phyloP scores from a whole-genome alignment of 208 protist species.

The Porcisia deanei region DNA sequence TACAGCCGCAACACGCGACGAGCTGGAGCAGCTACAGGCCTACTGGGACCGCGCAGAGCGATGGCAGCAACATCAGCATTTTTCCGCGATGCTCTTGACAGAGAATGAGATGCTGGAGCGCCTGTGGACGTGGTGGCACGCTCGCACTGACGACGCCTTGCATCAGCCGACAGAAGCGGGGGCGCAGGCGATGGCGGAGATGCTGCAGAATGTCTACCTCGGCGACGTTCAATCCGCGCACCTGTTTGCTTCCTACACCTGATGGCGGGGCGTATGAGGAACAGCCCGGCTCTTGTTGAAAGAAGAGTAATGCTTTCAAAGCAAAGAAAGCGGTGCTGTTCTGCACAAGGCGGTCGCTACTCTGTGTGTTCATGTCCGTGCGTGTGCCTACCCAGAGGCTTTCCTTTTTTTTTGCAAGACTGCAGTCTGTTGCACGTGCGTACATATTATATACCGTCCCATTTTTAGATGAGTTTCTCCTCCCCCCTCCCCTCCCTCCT shows the following conservation, averaged over 20 bases:
- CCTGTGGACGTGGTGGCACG: conserved; percentile 29
- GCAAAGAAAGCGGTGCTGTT: not conserved
- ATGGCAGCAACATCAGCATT: conserved; percentile 3
- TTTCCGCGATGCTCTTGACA: conserved; percentile 7
- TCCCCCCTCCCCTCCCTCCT: too few relatives aligned
- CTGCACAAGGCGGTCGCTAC: not conserved
- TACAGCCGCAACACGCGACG: conserved; percentile 19
- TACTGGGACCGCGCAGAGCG: conserved; percentile 19
- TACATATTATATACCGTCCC: too few relatives aligned
- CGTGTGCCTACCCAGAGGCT: too few relatives aligned
- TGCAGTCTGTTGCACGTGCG: too few relatives aligned
- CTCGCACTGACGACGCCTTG: conserved; percentile 7
- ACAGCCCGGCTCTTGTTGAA: not conserved
- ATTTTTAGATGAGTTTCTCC: too few relatives aligned
- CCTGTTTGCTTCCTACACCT: not conserved
- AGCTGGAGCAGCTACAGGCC: conserved; percentile 24
- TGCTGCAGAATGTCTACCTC: conserved; percentile 15
- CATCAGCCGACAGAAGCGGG: not conserved
- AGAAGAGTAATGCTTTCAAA: not conserved
- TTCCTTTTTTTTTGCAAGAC: too few relatives aligned
- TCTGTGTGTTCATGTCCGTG: not conserved
- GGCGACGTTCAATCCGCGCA: not conserved
- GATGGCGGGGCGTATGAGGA: not conserved
- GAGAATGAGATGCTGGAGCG: conserved; percentile 25
- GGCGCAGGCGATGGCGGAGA: conserved; percentile 2